Evolutionary conservation across 345 rosid species (phyloP).

Genomic region (Moringa oleifera): DNA sequence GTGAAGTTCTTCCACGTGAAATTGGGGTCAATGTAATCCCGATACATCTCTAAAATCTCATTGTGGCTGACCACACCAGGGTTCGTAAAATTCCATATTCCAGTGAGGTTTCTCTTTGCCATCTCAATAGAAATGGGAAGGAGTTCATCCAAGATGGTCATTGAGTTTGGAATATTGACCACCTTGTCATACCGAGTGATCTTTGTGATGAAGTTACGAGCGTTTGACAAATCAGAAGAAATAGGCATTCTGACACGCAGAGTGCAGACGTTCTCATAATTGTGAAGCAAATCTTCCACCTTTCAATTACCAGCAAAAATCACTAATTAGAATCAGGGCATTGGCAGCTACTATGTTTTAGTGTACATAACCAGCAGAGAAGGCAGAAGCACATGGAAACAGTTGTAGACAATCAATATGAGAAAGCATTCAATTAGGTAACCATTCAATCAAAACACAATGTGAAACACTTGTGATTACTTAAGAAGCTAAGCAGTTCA

Average conservation of each 20-base stretch:
- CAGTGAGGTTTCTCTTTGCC: slow-evolving; percentile 95
- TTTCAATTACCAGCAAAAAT: slow-evolving; percentile 15
- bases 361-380: not conserved
- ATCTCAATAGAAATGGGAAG: slow-evolving; percentile 86
- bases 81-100: slow-evolving; percentile 84
- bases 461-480: not conserved
- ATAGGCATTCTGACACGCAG: slow-evolving; percentile 93
- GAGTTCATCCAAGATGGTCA: slow-evolving; percentile 87
- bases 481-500: too few species aligned
- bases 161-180: slow-evolving; percentile 85
- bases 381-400: not conserved
- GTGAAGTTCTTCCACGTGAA: slow-evolving; percentile 88
- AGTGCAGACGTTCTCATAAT: slow-evolving; percentile 82
- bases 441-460: too few species aligned
- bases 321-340: slow-evolving; percentile 2
- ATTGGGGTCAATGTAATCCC: slow-evolving; percentile 51
- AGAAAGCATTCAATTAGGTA: not conserved
- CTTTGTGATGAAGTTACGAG: slow-evolving; percentile 86
- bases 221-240: slow-evolving; percentile 72
- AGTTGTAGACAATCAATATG: not conserved
- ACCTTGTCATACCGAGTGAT: slow-evolving; percentile 78
- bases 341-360: not conserved
- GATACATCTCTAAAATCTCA: slow-evolving; percentile 84
- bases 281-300: slow-evolving; percentile 84
- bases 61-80: slow-evolving; percentile 93